phyloP scores from a whole-genome alignment of 2,329 filamentous ascomycete species.

The Nannizziopsis barbatae region DNA sequence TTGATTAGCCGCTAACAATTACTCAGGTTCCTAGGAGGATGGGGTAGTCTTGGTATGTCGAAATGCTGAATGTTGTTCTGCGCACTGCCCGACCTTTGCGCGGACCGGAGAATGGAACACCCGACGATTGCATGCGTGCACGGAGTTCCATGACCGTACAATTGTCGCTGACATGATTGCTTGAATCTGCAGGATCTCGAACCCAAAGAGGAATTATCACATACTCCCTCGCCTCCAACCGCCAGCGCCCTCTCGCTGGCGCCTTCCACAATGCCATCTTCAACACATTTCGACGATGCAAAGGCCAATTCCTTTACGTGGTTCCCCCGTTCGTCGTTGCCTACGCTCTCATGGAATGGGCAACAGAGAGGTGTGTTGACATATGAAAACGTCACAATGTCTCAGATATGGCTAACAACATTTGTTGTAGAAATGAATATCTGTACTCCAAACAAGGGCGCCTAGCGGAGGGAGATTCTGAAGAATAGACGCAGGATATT shows the following conservation, averaged over 20 bases:
- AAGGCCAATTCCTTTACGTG: constrained; percentile 79
- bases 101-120: neutral
- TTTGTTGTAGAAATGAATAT: constrained; percentile 37
- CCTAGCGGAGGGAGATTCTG: constrained; percentile 25
- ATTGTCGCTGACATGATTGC: neutral
- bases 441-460: constrained; percentile 42
- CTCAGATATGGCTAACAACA: constrained; percentile 5
- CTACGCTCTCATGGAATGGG: constrained; percentile 84
- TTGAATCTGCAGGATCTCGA: constrained; percentile 8
- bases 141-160: neutral
- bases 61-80: neutral
- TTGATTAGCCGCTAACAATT: neutral
- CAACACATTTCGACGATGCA: constrained; percentile 85
- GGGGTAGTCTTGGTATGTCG: constrained; percentile 60
- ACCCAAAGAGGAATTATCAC: constrained; percentile 50
- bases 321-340: constrained; percentile 64
- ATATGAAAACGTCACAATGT: neutral
- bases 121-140: neutral
- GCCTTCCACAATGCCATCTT: constrained; percentile 73
- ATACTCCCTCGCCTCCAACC: constrained; percentile 76
- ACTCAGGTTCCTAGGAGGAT: constrained; percentile 58
- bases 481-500: constrained; percentile 19
- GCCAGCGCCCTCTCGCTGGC: constrained; percentile 76
- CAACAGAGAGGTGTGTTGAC: constrained; percentile 64
- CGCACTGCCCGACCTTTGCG: too few species aligned